Base-by-base conservation (phyloP, 805 yeast species). In the Starmerella apis region DNA sequence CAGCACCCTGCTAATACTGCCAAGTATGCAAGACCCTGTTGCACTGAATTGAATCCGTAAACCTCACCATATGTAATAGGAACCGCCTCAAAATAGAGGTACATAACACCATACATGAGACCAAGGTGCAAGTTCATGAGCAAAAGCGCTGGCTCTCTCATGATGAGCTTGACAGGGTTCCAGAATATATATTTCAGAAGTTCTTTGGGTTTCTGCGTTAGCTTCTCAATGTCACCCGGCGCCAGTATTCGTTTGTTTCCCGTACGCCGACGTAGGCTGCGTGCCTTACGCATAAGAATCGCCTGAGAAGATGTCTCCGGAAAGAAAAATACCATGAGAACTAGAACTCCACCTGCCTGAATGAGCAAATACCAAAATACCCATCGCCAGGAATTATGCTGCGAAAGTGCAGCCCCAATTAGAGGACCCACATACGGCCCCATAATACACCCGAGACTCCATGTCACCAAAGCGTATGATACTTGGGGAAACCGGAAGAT, bases 371-470 rank as follows among this genome's bases (percentile, higher is more conserved):
- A 65, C 81, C 81, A 77, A 58, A 76, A 75, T 8, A 73, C 63
- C 74, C 74, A 76, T 59, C 79, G 71, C 80, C 80, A 77, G 55
- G 61, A 63, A 55, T 76, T 67, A 23, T 32, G 37, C 46, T 52
- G 72, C 4, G 68, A 65, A 59, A 79, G 65, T 5, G 72, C 70
- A 9, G 78, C 74, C 35, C 83, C 82, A 45, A 79, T 59, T 3
- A 79, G 58, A 1, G 83, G 83, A 14, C 80, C 82, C 20, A 75
- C 43, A 6, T 71, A 67, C 1, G 81, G 81, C 11, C 81, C 83
- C 43, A 71, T 65, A 32, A 73, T 74, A 1, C 78, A 76, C 46
- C 75, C 78, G 24, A 72, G 55, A 18, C 77, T 67, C 81, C 82
- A 79, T 5, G 67, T 53, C 4, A 75, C 75, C 46, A 79, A 63